Conservation (phyloP, 2,329 filamentous ascomycete species). For the Colletotrichum incanum region DNA sequence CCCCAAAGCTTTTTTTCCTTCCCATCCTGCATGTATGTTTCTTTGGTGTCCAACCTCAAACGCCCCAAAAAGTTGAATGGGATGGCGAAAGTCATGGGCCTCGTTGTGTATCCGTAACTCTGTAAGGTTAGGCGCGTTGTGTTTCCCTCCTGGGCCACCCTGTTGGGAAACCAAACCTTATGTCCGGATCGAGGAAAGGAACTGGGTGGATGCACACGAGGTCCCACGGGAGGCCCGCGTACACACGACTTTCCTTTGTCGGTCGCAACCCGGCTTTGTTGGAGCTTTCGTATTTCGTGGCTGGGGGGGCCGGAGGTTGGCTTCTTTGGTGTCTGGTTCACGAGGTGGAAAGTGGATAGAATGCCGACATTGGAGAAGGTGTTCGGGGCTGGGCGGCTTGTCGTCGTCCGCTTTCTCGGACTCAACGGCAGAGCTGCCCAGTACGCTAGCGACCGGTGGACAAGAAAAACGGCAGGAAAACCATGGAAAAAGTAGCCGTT, state of each 20-base stretch:
- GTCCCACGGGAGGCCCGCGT: not conserved
- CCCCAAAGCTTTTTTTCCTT: not conserved
- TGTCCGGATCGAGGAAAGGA: constrained; percentile 21
- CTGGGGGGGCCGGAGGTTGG: constrained; percentile 6
- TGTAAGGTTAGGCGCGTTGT: not conserved
- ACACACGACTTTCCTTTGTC: constrained; percentile 6
- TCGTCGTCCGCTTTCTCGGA: not conserved
- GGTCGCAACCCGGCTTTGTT: not conserved
- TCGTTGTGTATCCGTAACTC: not conserved
- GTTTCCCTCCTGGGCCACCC: not conserved
- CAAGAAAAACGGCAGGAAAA: not conserved
- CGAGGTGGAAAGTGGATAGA: not conserved
- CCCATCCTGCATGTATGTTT: not conserved
- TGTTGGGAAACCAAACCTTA: constrained; percentile 13
- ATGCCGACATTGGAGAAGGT: not conserved
- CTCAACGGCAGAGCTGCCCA: not conserved
- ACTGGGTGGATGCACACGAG: constrained; percentile 5
- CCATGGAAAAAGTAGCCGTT: constrained; percentile 4
- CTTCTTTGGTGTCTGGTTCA: not conserved
- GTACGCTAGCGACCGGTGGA: constrained; percentile 8
- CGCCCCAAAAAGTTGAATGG: not conserved
- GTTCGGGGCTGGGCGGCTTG: not conserved
- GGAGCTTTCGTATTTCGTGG: constrained; percentile 15
- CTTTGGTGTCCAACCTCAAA: not conserved
- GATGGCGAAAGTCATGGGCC: not conserved